A percentile compares a stretch with the other conserved stretches of the same genome.
phyloP scores from a whole-genome alignment of 768 basidiomycete genomes.

The Leccinum sublutescens region DNA sequence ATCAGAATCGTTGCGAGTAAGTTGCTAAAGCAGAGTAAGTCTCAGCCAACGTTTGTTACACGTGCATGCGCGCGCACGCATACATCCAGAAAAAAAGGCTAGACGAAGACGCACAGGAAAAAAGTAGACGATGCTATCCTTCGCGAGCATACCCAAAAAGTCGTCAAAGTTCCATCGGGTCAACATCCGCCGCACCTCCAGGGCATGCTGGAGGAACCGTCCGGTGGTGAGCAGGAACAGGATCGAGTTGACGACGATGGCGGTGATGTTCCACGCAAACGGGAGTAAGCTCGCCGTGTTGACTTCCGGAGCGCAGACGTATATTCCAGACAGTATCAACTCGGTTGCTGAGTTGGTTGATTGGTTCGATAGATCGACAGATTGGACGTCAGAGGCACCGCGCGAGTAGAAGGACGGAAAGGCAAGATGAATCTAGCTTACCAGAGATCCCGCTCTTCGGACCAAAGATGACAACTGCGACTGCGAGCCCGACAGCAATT shows the following conservation, averaged over 20 bases:
- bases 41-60: neutral
- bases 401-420: no score
- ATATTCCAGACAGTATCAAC: conserved; percentile 15
- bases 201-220: conserved; percentile 13
- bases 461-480: conserved; percentile 11
- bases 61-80: neutral
- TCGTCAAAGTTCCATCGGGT: conserved; percentile 11
- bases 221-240: conserved; percentile 17
- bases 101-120: conserved; percentile 14
- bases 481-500: conserved; percentile 10
- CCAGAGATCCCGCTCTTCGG: conserved; percentile 19
- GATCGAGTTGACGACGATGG: conserved; percentile 9
- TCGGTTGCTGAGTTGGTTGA: conserved; percentile 10
- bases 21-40: conserved; percentile 6
- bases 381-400: no score
- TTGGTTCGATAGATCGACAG: neutral
- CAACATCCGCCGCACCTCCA: conserved; percentile 6
- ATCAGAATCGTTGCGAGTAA: conserved; percentile 15
- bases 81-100: neutral
- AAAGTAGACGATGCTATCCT: conserved; percentile 21
- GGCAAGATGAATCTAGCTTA: neutral
- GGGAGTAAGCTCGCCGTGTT: conserved; percentile 2
- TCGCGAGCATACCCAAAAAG: conserved; percentile 15
- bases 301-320: conserved; percentile 13
- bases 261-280: conserved; percentile 17